A percentile compares a stretch with the other conserved stretches of the same genome.
Conservation (phyloP, 768 basidiomycete genomes). For the Mycena pura region DNA sequence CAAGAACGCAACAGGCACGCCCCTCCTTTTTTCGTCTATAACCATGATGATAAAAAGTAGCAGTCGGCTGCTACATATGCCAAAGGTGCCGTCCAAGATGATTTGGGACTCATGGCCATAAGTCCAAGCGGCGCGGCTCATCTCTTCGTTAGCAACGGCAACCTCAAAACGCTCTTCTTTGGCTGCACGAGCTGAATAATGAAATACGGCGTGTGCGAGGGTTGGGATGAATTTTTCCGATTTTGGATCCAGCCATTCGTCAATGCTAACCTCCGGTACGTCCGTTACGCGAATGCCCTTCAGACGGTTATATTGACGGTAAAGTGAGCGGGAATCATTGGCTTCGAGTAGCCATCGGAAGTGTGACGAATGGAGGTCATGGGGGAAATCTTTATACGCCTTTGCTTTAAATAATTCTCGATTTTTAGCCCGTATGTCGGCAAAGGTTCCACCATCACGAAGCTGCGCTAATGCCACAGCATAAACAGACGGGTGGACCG, state of each 20-base stretch:
- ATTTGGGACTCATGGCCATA: conserved; percentile 30
- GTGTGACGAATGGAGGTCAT: background rate
- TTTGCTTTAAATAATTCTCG: background rate
- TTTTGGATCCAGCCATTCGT: conserved; percentile 32
- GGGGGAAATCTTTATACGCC: background rate
- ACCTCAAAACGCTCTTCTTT: conserved; percentile 30
- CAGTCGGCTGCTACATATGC: conserved; percentile 24
- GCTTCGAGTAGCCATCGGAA: conserved; percentile 2
- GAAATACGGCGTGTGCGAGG: conserved; percentile 31
- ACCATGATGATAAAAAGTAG: conserved; percentile 41
- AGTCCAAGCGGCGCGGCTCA: conserved; percentile 28
- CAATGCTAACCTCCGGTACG: conserved; percentile 27
- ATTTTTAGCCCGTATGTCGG: background rate
- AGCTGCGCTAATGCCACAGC: background rate
- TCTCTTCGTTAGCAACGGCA: conserved; percentile 33
- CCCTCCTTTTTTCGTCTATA: conserved; percentile 34
- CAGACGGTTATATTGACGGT: conserved; percentile 28
- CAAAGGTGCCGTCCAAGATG: conserved; percentile 31
- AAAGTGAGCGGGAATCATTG: conserved; percentile 28
- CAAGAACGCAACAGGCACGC: conserved; percentile 39
- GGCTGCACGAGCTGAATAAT: conserved; percentile 27
- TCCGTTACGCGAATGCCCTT: conserved; percentile 15
- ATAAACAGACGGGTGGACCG: background rate
- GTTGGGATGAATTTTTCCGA: conserved; percentile 24
- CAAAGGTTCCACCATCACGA: background rate